Evolutionary conservation across 371 early-diverging fungal genomes (phyloP), one percentile per base, ranked within the genome.

Genomic region (Actinomucor elegans): DNA sequence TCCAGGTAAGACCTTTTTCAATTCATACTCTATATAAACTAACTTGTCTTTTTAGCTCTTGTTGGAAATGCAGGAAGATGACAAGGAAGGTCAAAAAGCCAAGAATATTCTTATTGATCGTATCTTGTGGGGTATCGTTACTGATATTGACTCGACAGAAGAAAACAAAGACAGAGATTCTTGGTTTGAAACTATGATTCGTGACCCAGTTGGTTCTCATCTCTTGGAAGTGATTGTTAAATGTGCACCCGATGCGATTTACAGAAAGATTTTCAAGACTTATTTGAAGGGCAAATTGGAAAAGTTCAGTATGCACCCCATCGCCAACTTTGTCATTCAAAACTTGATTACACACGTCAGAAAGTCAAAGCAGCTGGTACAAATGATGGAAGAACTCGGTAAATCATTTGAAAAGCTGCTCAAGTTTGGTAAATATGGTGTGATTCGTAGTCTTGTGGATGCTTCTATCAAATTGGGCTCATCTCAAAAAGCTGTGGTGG

Each of bases 311-410:
- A 59, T 80, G 46, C 85, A 91, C 55, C 82, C 83, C 9, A 74
- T 85, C n/a, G 80, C 87, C 58, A 94, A 94, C 62, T 93, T 89
- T 78, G 91, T 91, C 3, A 83, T 94, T 20, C 94, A 94, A 71
- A 69, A 81, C 27, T 61, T 91, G 56, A 73, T 92, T 31, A 67
- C 73, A 20, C 66, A 83, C 43, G 86, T 78, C 27, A 79, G 83
- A 41, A 84, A 69, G 32, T 65, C 67, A 5, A 64, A 71, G 2
- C 90, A 90, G 60, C 64, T 90, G 2, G 68, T 73, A 24, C 67
- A 76, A 38, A 77, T 92, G 66, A 66, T 88, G 17, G 73, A 75
- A 4, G 86, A 86, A 40, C 56, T 86, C 9, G 57, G 67, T 27
- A 75, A 79, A 3, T 65, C 73, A 8, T 76, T 89, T 51, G 79